Conservation (phyloP, 495 filamentous ascomycete genomes). For the Halenospora varia region DNA sequence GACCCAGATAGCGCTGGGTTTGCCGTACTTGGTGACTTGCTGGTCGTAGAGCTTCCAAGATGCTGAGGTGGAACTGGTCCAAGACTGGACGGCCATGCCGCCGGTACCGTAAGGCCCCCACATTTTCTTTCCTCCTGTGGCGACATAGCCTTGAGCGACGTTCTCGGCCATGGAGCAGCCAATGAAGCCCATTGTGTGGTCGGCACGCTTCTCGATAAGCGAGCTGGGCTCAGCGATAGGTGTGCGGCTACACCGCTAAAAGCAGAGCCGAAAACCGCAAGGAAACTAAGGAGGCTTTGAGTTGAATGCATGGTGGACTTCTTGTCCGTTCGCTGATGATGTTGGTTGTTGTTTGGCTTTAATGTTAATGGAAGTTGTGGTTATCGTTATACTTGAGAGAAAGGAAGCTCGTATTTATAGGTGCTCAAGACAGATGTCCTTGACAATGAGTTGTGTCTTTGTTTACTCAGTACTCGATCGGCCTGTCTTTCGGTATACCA, state of each 20-base stretch:
- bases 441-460: neutral
- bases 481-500: neutral
- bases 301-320: neutral
- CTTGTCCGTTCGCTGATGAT: neutral
- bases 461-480: neutral
- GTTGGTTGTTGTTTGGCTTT: neutral
- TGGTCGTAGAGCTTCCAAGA: neutral
- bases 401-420: neutral
- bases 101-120: neutral
- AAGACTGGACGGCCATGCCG: neutral
- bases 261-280: neutral
- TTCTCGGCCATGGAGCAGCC: neutral
- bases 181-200: neutral
- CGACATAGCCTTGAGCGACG: neutral
- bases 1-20: neutral
- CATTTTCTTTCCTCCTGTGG: neutral
- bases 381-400: neutral
- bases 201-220: no score
- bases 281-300: neutral
- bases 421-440: neutral
- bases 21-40: neutral
- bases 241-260: neutral
- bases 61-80: neutral
- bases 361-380: neutral
- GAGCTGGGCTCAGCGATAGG: neutral